Base-by-base conservation (phyloP, 129 eudicot species). In the Artemisia argyi region DNA sequence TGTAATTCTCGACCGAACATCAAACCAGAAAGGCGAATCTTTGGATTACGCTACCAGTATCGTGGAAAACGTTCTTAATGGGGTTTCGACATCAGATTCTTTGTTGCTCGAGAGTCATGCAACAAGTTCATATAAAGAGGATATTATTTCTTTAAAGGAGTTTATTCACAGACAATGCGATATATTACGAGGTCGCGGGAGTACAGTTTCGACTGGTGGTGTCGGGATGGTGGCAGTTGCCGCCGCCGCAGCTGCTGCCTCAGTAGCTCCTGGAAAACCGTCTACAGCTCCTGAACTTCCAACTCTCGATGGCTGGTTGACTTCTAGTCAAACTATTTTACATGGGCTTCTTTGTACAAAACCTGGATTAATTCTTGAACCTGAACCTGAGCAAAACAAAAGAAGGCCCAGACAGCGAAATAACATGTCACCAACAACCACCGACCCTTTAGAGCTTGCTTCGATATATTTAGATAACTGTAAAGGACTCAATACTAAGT, bases 221-320 rank as follows among this genome's bases (percentile, higher is more conserved):
- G 96, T 76, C 48, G 96, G 96, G 17, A 87, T 92, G 98, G 90
- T 85, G 78, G 98, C 95, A 42, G 96, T 86, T 39, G 98, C 98
- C 2, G 98, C 98, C 0, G 96, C 96, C 0, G 96, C 97, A 0
- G 98, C 98, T 3, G 98, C 98, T 2, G 98, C 96, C 61, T 87
- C 95, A 11, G 95, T 82, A 73, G 83, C 95, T 79, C 83, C 98
- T 39, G 89, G 95, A 63, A 93, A 86, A 81, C 65, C 85, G 7
- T 46, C 76, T 30, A 65, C 63, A 42, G 62, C 82, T 61, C 97
- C 98, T 3, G 96, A 90, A 32, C 97, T 93, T 73, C 98, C 98
- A 3, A 85, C 75, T 75, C 72, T 90, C 7, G 92, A 82, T n/a
- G 73, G 71, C 20, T 93, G 98, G 98, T 74, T 88, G 73, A 69